Conservation (phyloP, 257 asterid genomes). For the Handroanthus guayacan region DNA sequence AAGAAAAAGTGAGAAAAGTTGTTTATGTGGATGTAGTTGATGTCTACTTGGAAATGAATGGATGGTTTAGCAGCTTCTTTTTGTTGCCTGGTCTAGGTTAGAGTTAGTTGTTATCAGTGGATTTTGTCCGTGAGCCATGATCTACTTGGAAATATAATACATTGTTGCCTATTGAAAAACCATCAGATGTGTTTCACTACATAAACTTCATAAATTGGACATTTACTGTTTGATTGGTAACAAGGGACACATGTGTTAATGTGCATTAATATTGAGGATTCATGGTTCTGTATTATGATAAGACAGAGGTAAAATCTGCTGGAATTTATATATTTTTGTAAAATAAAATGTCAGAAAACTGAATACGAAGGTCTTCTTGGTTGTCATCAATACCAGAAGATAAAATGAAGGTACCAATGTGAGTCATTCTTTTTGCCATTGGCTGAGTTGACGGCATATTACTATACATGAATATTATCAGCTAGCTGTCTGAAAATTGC, state of each 20-base stretch:
- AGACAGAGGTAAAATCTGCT: conserved; percentile 5
- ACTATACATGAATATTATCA: not conserved
- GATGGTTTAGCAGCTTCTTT: no score
- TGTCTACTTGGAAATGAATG: not conserved
- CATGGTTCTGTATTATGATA: conserved; percentile 4
- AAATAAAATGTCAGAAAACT: not conserved
- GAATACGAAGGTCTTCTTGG: conserved; percentile 19
- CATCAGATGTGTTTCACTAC: not conserved
- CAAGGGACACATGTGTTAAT: not conserved
- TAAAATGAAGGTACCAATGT: not conserved
- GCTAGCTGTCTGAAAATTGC: not conserved
- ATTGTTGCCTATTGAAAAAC: not conserved
- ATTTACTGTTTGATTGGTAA: conserved; percentile 24
- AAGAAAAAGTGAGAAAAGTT: not conserved
- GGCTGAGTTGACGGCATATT: not conserved
- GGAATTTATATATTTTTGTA: not conserved
- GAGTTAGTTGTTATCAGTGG: conserved; percentile 5
- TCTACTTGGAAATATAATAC: no score
- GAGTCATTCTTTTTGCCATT: not conserved
- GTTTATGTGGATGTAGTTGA: not conserved
- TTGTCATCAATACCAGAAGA: conserved; percentile 1
- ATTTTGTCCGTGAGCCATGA: conserved; percentile 5
- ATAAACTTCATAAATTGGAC: conserved; percentile 9
- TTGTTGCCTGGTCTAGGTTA: conserved; percentile 27
- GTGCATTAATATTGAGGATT: not conserved